phyloP scores from a whole-genome alignment of 352 stramenopile genomes.

The Pythium dissotocum region DNA sequence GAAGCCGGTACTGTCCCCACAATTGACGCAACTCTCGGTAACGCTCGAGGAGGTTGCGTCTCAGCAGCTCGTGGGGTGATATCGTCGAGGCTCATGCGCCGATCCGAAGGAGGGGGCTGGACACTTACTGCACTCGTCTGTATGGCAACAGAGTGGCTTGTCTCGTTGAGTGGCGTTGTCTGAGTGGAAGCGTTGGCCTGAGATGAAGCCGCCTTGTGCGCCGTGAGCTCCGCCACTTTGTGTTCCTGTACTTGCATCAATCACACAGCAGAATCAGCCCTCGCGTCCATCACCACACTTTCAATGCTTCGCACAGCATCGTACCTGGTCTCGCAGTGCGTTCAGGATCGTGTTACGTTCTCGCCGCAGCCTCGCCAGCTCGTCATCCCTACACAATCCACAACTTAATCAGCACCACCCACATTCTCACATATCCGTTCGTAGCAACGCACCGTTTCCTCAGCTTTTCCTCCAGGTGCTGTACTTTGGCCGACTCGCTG shows the following conservation, averaged over 20 bases:
- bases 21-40: not conserved
- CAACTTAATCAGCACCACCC: conserved; percentile 4
- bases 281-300: not conserved
- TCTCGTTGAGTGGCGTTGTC: conserved; percentile 1
- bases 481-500: conserved; percentile 44
- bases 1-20: not conserved
- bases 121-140: not conserved
- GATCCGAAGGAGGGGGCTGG: not conserved
- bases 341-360: conserved; percentile 67
- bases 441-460: conserved; percentile 34
- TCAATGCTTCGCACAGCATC: too few species aligned
- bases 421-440: not conserved
- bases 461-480: conserved; percentile 45
- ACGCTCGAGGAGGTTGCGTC: not conserved
- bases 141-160: not conserved
- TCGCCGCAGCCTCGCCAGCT: conserved; percentile 56
- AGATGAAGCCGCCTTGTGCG: not conserved
- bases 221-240: conserved; percentile 9
- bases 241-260: conserved; percentile 9
- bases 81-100: not conserved
- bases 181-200: not conserved
- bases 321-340: conserved; percentile 47
- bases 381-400: conserved; percentile 42
- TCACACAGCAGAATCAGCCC: not conserved
- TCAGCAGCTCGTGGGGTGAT: not conserved